Evolutionary conservation across 257 asterid genomes (phyloP).

Genomic region (Cynanchum wilfordii): DNA sequence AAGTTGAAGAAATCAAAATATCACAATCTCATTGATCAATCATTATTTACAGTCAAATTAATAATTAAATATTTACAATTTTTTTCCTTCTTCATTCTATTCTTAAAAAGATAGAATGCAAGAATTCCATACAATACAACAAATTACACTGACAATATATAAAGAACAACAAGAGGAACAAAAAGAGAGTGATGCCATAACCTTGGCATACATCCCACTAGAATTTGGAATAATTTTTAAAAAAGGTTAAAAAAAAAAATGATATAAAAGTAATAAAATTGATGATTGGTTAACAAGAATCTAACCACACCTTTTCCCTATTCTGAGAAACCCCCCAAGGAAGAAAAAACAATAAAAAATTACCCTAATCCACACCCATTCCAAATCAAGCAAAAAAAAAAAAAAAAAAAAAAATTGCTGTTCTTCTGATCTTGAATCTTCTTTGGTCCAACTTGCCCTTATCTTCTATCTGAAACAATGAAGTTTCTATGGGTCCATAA

Average conservation of each 20-base stretch:
- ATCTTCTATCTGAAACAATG: constrained; percentile 29
- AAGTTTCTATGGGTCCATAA: constrained; percentile 18
- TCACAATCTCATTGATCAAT: background rate
- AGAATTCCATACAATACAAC: constrained; percentile 8
- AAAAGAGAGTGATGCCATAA: background rate
- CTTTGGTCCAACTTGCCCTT: constrained; percentile 30
- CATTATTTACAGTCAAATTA: background rate
- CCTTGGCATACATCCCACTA: constrained; percentile 11
- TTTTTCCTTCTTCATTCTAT: background rate
- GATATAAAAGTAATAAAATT: background rate
- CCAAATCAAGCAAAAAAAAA: constrained; percentile 6
- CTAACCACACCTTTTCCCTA: constrained; percentile 20
- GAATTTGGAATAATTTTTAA: background rate
- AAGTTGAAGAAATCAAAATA: background rate
- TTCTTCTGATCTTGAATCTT: constrained; percentile 7
- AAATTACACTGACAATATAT: background rate
- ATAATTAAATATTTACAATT: constrained; percentile 9
- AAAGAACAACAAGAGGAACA: background rate
- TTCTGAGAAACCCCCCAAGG: background rate
- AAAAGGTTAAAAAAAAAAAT: background rate
- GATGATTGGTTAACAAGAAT: constrained; percentile 17
- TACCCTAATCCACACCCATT: constrained; percentile 15
- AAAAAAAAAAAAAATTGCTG: no score
- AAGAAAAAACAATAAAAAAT: background rate
- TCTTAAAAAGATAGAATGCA: background rate